phyloP scores from a whole-genome alignment of 352 stramenopile species.

The Hyaloperonospora brassicae region DNA sequence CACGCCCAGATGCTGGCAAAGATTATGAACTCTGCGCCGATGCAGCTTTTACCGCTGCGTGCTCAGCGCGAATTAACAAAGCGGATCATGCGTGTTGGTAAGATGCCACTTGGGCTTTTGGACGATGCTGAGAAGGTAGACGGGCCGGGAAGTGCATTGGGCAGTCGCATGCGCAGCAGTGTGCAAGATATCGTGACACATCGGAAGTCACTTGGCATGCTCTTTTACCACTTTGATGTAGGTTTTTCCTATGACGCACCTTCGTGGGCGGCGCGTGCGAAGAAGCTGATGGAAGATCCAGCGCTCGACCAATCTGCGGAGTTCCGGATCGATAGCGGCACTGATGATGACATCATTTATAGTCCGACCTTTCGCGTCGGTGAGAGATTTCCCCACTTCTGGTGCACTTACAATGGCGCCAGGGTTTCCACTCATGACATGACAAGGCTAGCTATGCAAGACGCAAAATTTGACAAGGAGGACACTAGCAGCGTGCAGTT shows the following conservation, averaged over 20 bases:
- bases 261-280: conserved; percentile 35
- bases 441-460: conserved; percentile 11
- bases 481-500: conserved; percentile 37
- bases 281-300: conserved; percentile 54
- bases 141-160: conserved; percentile 36
- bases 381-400: conserved; percentile 65
- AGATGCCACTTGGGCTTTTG: conserved; percentile 51
- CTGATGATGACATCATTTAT: conserved; percentile 29
- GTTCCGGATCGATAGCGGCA: conserved; percentile 25
- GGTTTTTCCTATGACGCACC: conserved; percentile 67
- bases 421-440: conserved; percentile 53
- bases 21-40: conserved; percentile 53
- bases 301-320: conserved; percentile 42
- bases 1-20: conserved; percentile 52
- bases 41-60: conserved; percentile 45
- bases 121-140: conserved; percentile 25
- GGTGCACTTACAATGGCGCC: conserved; percentile 20
- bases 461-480: conserved; percentile 1
- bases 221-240: conserved; percentile 85
- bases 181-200: conserved; percentile 52
- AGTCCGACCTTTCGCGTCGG: conserved; percentile 40
- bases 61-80: conserved; percentile 61
- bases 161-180: conserved; percentile 44
- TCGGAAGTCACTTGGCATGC: conserved; percentile 61
- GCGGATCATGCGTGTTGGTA: conserved; percentile 57